Evolutionary conservation across 352 stramenopile genomes (phyloP), one percentile per base, ranked within the genome.

Genomic region (Pythium scleroteichum): DNA sequence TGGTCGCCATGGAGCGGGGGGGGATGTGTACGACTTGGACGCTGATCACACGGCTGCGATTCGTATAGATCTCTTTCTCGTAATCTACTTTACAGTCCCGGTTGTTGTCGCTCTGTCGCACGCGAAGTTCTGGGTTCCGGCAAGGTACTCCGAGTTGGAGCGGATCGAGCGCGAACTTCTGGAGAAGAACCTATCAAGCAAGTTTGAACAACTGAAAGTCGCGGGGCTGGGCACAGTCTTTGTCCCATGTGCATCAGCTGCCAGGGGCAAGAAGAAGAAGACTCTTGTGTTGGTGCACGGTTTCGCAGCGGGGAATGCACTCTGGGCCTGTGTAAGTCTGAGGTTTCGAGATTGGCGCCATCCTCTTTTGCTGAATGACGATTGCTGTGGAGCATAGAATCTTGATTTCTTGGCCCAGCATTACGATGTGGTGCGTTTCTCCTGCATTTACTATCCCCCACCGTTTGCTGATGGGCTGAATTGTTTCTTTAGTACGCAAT

Each of bases 301-400:
- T 26, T 91, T 77, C 33, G 82, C 77, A 4, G 78, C 70, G 10
- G 82, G 79, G 26, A 91, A 91, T 38, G 82, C 67, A 6, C 71
- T 91, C 14, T 89, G 82, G 82, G 73, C 82, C 26, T 87, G 77
- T 49, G 77, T 84, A 69, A 47, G 72, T 82, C 40, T n/a, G n/a
- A n/a, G n/a, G n/a, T n/a, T n/a, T n/a, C n/a, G n/a, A n/a, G n/a
- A n/a, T n/a, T n/a, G n/a, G n/a, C n/a, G n/a, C n/a, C n/a, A n/a
- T n/a, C n/a, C n/a, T n/a, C n/a, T n/a, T n/a, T n/a, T n/a, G n/a
- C n/a, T n/a, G n/a, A n/a, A n/a, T n/a, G n/a, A n/a, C n/a, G n/a
- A n/a, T n/a, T n/a, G n/a, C n/a, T 64, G 33, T 13, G 44, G 41
- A 29, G 35, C 12, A 6, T 51, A 91, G 82, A 91, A 87, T 50